These are phyloP conservation scores for Jatropha curcas DNA, from an alignment of 345 rosid species.

Conservation along the genomic window DNA sequence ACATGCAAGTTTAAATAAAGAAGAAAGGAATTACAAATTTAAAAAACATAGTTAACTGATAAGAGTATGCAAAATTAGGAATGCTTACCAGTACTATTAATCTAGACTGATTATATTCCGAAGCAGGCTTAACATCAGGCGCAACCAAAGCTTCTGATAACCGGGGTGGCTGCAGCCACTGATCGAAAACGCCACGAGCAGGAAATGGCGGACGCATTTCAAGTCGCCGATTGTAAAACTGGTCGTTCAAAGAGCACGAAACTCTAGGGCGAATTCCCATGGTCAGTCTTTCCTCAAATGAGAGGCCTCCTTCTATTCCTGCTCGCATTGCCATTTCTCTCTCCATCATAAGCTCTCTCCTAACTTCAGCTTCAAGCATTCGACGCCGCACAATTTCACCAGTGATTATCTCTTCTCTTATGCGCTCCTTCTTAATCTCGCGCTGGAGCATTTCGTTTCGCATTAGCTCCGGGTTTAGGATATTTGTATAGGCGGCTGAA, in stretches of 20 bases:
- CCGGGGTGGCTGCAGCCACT: background rate
- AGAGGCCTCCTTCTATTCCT: background rate
- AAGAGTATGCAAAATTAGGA: background rate
- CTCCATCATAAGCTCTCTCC: slow-evolving; percentile 48
- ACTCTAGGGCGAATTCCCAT: slow-evolving; percentile 26
- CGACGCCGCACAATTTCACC: slow-evolving; percentile 34
- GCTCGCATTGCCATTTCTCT: slow-evolving; percentile 35
- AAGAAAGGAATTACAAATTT: too few species aligned
- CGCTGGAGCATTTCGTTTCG: slow-evolving; percentile 24
- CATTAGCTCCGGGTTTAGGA: background rate
- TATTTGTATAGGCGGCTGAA: background rate
- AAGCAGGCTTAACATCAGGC: slow-evolving; percentile 11
- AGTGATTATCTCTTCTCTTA: slow-evolving; percentile 42
- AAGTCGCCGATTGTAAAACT: background rate
- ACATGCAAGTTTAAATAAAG: too few species aligned
- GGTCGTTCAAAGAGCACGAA: slow-evolving; percentile 7
- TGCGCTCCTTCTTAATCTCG: slow-evolving; percentile 43
- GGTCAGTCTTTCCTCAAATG: slow-evolving; percentile 24
- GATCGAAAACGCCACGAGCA: background rate
- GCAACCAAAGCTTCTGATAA: background rate
- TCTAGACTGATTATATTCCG: slow-evolving; percentile 33
- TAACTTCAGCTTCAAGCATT: slow-evolving; percentile 44
- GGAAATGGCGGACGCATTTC: slow-evolving; percentile 9
- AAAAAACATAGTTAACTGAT: background rate
- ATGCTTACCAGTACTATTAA: slow-evolving; percentile 46